Percentiles rank a stretch among this genome's conserved stretches.
phyloP scores from a whole-genome alignment of 2,329 filamentous ascomycete genomes.

The Exophiala viscosa region DNA sequence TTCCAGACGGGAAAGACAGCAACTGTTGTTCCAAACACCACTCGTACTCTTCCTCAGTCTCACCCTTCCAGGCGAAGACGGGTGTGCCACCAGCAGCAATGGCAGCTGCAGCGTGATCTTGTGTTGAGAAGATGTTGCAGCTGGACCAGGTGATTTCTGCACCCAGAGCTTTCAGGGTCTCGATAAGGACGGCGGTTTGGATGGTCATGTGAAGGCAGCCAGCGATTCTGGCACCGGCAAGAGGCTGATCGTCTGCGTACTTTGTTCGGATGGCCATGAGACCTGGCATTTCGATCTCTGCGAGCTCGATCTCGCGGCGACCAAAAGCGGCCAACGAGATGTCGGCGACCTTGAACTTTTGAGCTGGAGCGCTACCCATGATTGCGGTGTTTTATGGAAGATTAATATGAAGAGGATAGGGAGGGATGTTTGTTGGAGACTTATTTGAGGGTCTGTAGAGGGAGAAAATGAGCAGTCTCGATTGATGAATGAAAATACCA shows the following conservation, averaged over 20 bases:
- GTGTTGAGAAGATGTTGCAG: slow-evolving; percentile 99
- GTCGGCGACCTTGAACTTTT: slow-evolving; percentile 98
- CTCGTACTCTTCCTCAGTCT: slow-evolving; percentile 99
- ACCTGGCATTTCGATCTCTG: slow-evolving; percentile 95
- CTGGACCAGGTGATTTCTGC: slow-evolving; percentile 98
- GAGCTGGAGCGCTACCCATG: slow-evolving; percentile 69
- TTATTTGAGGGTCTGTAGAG: neutral
- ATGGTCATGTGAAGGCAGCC: slow-evolving; percentile 99
- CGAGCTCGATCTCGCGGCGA: slow-evolving; percentile 97
- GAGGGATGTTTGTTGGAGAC: neutral
- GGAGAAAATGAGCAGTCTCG: neutral
- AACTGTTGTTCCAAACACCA: slow-evolving; percentile 99
- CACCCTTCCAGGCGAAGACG: slow-evolving; percentile 80
- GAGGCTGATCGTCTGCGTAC: slow-evolving; percentile 89
- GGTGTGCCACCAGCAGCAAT: slow-evolving; percentile 91
- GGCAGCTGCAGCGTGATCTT: slow-evolving; percentile 96
- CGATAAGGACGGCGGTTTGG: slow-evolving; percentile 98
- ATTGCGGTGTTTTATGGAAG: slow-evolving; percentile 6
- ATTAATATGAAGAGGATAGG: neutral
- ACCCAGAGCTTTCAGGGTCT: slow-evolving; percentile 90
- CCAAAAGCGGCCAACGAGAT: slow-evolving; percentile 96
- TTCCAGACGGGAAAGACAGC: slow-evolving; percentile 89
- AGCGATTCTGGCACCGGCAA: slow-evolving; percentile 91
- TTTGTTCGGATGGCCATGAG: slow-evolving; percentile 91
- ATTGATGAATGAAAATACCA: neutral